These are phyloP conservation scores for Artemisia annua DNA, from an alignment of 129 eudicot species.

Conservation along the genomic window DNA sequence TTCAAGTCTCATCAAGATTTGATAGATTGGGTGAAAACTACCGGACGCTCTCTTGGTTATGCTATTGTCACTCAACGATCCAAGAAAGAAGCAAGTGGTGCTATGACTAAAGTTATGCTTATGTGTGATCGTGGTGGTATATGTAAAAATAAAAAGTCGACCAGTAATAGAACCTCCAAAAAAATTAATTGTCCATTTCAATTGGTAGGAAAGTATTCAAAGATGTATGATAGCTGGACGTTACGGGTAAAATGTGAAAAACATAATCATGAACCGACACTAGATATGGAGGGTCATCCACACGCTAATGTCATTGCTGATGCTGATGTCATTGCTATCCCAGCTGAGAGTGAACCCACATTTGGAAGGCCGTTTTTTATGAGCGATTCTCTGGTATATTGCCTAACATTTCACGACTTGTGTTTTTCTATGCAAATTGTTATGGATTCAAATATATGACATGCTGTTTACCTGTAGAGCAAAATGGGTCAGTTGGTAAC, in stretches of 20 bases:
- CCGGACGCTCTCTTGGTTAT: slow-evolving; percentile 19
- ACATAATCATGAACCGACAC: too few species aligned
- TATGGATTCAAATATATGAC: neutral
- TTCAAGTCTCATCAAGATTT: slow-evolving; percentile 25
- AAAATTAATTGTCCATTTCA: too few species aligned
- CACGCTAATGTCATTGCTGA: neutral
- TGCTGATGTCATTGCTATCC: neutral
- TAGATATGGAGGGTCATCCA: too few species aligned
- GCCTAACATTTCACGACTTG: neutral
- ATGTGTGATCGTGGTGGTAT: slow-evolving; percentile 23
- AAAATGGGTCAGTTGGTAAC: neutral
- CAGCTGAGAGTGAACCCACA: neutral
- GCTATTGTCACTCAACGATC: slow-evolving; percentile 16
- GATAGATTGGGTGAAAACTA: slow-evolving; percentile 19
- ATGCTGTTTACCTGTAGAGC: neutral
- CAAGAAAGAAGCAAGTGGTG: neutral
- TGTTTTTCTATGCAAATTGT: neutral
- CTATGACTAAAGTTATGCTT: neutral
- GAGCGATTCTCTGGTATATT: neutral
- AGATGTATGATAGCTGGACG: too few species aligned
- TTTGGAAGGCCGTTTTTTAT: neutral
- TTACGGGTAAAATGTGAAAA: too few species aligned
- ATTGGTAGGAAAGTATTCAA: too few species aligned
- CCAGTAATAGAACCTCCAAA: too few species aligned
- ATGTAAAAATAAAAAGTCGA: too few species aligned